These are phyloP conservation scores for Boletus rufocinnamomeus DNA, from an alignment of 768 basidiomycete species.

Conservation along the genomic window DNA sequence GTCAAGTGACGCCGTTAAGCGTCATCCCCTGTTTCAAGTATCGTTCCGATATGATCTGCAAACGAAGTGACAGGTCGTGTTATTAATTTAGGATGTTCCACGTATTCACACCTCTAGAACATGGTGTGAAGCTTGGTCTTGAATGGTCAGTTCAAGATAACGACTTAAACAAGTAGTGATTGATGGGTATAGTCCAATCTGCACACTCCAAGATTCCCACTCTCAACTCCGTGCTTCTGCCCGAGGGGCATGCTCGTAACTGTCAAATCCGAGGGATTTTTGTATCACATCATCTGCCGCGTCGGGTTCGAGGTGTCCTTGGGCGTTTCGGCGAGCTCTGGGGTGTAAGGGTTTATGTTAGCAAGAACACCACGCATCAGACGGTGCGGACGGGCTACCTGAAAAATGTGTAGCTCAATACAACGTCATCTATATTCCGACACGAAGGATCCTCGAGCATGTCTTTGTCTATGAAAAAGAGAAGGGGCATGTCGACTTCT, in stretches of 20 bases:
- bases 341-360: background rate
- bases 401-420: conserved; percentile 98
- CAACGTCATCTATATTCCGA: conserved; percentile 84
- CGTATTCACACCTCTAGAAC: background rate
- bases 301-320: conserved; percentile 89
- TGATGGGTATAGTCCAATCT: background rate
- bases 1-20: background rate
- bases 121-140: background rate
- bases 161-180: background rate
- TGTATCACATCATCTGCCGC: conserved; percentile 79
- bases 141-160: background rate
- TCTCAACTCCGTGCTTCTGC: conserved; percentile 25
- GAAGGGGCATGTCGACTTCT: conserved; percentile 96
- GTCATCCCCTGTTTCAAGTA: background rate
- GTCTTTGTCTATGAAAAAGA: conserved; percentile 99
- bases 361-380: background rate
- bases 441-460: conserved; percentile 91
- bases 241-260: conserved; percentile 52
- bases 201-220: background rate
- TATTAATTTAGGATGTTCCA: background rate
- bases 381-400: conserved; percentile 48
- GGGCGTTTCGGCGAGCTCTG: conserved; percentile 83
- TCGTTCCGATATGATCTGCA: background rate
- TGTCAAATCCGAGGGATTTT: conserved; percentile 73
- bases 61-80: background rate